phyloP scores from a whole-genome alignment of 192 early-diverging fungal species.

The Linnemannia schmuckeri region DNA sequence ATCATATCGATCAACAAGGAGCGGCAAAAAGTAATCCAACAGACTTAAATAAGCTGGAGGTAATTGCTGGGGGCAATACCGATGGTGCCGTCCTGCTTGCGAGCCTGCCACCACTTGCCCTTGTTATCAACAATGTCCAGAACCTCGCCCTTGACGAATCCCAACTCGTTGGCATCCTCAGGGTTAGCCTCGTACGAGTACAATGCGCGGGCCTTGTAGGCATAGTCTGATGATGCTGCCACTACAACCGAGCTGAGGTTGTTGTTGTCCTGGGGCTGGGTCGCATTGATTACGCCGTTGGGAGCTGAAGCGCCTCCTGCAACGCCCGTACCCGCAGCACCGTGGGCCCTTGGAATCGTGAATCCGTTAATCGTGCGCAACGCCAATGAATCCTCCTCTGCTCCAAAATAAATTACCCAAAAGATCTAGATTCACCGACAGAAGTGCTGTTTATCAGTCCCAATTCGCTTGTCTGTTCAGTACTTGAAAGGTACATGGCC shows the following conservation, averaged over 20 bases:
- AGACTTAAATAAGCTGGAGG: slow-evolving; percentile 54
- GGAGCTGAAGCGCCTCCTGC: slow-evolving; percentile 56
- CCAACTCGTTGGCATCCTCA: slow-evolving; percentile 92
- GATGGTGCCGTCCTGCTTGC: slow-evolving; percentile 79
- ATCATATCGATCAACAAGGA: background rate
- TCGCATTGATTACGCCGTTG: slow-evolving; percentile 11
- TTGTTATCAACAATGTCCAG: slow-evolving; percentile 90
- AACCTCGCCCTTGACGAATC: slow-evolving; percentile 88
- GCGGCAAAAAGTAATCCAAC: background rate
- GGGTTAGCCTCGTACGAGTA: slow-evolving; percentile 90
- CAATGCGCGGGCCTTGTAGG: slow-evolving; percentile 76
- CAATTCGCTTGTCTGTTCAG: background rate
- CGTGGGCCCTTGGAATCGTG: slow-evolving; percentile 31
- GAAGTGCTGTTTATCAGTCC: background rate
- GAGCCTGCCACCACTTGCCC: slow-evolving; percentile 99
- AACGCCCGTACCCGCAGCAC: slow-evolving; percentile 45
- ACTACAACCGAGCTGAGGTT: slow-evolving; percentile 61
- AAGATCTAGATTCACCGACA: slow-evolving; percentile 59
- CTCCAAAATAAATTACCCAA: slow-evolving; percentile 79
- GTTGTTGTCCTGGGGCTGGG: slow-evolving; percentile 9
- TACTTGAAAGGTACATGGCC: background rate
- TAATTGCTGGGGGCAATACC: slow-evolving; percentile 96
- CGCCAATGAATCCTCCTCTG: slow-evolving; percentile 67
- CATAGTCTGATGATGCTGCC: slow-evolving; percentile 60
- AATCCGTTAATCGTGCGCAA: slow-evolving; percentile 50